These are phyloP conservation scores for Cutaneotrichosporon cavernicola DNA, from an alignment of 1,284 basidiomycete species.

Conservation along the genomic window DNA sequence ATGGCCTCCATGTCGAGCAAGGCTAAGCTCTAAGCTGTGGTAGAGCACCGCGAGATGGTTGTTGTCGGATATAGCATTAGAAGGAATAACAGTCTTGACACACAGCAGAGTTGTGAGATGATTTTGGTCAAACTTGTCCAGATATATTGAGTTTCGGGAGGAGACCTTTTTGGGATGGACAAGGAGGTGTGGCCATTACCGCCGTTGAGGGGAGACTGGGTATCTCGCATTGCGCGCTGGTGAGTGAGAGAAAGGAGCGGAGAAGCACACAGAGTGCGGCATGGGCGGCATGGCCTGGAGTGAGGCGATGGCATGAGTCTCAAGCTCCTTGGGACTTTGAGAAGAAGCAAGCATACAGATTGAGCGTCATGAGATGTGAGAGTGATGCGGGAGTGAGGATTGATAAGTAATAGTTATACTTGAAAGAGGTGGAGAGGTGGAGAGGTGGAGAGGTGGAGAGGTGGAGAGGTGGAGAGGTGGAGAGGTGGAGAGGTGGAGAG, in stretches of 20 bases:
- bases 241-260: neutral
- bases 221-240: no score
- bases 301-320: neutral
- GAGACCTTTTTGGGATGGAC: neutral
- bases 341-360: no score
- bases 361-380: no score
- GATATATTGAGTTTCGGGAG: neutral
- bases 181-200: neutral
- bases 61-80: neutral
- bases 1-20: conserved; percentile 48
- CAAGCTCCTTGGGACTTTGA: no score
- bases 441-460: neutral
- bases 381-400: no score
- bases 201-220: neutral
- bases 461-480: neutral
- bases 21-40: conserved; percentile 31
- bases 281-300: no score
- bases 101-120: neutral
- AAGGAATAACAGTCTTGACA: neutral
- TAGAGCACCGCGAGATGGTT: neutral
- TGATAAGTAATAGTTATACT: no score
- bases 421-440: neutral
- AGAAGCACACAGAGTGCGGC: no score
- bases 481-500: neutral
- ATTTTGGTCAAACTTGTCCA: neutral